Evolutionary conservation across 2,329 filamentous ascomycete species (phyloP).

Genomic region (Rutstroemia sp.): DNA sequence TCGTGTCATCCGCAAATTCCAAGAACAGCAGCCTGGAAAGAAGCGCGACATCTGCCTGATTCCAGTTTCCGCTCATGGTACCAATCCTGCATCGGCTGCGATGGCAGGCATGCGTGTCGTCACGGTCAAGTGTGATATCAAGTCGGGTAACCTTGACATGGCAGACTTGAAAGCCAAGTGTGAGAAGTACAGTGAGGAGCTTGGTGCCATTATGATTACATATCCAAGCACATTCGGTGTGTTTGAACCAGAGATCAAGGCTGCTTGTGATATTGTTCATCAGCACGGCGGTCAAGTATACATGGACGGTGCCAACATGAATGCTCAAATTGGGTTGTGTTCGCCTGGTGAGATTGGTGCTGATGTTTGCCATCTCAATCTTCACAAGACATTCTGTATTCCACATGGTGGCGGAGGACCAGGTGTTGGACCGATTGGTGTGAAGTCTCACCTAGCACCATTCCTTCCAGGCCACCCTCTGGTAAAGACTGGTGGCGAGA

Average conservation of each 20-base stretch:
- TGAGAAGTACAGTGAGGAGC: slow-evolving; percentile 74
- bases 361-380: slow-evolving; percentile 92
- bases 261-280: slow-evolving; percentile 80
- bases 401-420: slow-evolving; percentile 92
- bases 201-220: slow-evolving; percentile 93
- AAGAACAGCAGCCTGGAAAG: slow-evolving; percentile 58
- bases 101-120: slow-evolving; percentile 97
- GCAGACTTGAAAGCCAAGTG: slow-evolving; percentile 81
- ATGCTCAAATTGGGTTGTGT: slow-evolving; percentile 92
- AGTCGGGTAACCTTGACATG: slow-evolving; percentile 85
- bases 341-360: slow-evolving; percentile 92
- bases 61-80: slow-evolving; percentile 90
- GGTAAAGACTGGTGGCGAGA: slow-evolving; percentile 46
- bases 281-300: slow-evolving; percentile 87
- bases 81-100: slow-evolving; percentile 88
- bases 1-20: slow-evolving; percentile 79
- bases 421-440: slow-evolving; percentile 88
- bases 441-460: slow-evolving; percentile 70
- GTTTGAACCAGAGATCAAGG: slow-evolving; percentile 83
- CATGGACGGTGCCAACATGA: slow-evolving; percentile 99
- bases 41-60: slow-evolving; percentile 90
- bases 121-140: slow-evolving; percentile 80
- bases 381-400: slow-evolving; percentile 99
- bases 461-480: slow-evolving; percentile 66
- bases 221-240: slow-evolving; percentile 95